Evolutionary conservation across 176 grass and related monocot genomes (phyloP).

Genomic region (Otatea glauca): DNA sequence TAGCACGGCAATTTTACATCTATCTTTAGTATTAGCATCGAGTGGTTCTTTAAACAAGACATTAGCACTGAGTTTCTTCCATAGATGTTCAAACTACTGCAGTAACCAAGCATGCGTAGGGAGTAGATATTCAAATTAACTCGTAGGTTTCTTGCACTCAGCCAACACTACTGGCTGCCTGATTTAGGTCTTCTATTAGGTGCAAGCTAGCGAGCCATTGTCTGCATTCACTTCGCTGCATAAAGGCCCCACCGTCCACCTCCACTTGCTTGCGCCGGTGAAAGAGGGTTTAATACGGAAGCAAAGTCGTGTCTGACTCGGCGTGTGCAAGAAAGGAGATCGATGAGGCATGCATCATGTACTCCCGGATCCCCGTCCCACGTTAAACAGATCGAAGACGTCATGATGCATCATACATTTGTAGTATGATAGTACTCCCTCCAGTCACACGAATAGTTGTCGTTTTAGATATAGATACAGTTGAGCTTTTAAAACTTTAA

Average conservation of each 20-base stretch:
- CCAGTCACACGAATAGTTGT: too few species aligned
- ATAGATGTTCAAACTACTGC: background rate
- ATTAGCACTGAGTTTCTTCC: background rate
- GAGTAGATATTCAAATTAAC: background rate
- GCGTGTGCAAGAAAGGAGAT: background rate
- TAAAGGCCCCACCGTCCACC: slow-evolving; percentile 27
- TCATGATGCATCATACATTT: background rate
- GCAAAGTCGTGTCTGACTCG: background rate
- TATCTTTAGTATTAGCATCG: background rate
- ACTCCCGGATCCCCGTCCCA: slow-evolving; percentile 31
- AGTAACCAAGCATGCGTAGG: background rate
- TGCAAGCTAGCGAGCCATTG: background rate
- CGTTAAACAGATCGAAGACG: slow-evolving; percentile 46
- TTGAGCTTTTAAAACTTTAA: too few species aligned
- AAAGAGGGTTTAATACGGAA: slow-evolving; percentile 25
- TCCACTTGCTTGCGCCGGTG: slow-evolving; percentile 38
- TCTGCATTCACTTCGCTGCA: slow-evolving; percentile 36
- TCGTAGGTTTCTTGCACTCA: slow-evolving; percentile 21
- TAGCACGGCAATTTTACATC: too few species aligned
- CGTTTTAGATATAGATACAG: too few species aligned
- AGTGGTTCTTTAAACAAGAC: background rate
- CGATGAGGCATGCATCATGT: background rate
- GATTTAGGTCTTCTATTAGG: too few species aligned
- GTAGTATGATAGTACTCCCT: background rate
- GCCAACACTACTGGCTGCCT: slow-evolving; percentile 37